These are phyloP conservation scores for Wickerhamiella brachini DNA, from an alignment of 805 yeast species.

Conservation along the genomic window DNA sequence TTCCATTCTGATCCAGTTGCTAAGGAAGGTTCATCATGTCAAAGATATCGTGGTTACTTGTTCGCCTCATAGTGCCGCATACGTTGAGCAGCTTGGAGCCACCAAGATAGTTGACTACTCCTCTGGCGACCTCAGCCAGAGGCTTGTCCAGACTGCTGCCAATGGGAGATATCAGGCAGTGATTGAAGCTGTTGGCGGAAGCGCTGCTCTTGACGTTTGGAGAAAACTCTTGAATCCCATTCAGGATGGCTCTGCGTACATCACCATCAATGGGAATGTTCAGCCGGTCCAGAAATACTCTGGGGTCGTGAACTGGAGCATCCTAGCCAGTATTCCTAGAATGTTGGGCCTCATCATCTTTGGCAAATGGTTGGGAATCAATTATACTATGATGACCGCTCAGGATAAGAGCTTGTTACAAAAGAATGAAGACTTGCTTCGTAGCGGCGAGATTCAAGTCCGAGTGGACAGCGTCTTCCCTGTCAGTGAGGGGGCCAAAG, in stretches of 20 bases:
- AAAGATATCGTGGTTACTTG: conserved; percentile 43
- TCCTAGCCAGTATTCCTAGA: conserved; percentile 11
- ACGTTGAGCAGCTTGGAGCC: conserved; percentile 41
- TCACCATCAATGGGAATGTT: conserved; percentile 44
- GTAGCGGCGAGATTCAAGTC: conserved; percentile 31
- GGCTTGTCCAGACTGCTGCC: background rate
- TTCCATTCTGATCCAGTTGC: conserved; percentile 38
- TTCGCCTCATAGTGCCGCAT: conserved; percentile 34
- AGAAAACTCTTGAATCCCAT: conserved; percentile 33
- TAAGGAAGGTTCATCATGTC: conserved; percentile 36
- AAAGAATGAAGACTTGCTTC: conserved; percentile 23
- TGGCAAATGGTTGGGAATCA: conserved; percentile 22
- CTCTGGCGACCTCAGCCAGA: conserved; percentile 2
- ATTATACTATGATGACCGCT: conserved; percentile 14
- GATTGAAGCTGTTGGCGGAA: conserved; percentile 52
- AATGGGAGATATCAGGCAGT: conserved; percentile 31
- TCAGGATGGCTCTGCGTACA: conserved; percentile 34
- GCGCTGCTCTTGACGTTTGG: conserved; percentile 33
- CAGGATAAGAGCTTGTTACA: background rate
- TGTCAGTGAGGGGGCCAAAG: conserved; percentile 39
- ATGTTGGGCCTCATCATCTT: conserved; percentile 18
- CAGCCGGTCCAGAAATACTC: conserved; percentile 8
- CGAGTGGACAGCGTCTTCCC: conserved; percentile 40
- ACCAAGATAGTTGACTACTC: conserved; percentile 28
- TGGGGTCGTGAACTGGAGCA: background rate